Evolutionary conservation across 257 asterid species (phyloP), one percentile per base, ranked within the genome.

Genomic region (Vinca minor): DNA sequence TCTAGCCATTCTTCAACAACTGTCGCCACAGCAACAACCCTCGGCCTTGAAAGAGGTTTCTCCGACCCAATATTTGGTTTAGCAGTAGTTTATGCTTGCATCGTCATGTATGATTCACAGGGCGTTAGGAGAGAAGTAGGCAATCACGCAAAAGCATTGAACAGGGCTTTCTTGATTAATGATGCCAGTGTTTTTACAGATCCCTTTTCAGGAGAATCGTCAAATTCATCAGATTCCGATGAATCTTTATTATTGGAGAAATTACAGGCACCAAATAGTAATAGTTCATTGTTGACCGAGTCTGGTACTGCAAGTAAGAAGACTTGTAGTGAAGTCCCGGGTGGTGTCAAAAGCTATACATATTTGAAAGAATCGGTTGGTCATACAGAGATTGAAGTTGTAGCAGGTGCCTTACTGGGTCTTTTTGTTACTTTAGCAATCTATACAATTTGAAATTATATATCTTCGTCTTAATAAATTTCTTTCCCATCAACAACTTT

Each of bases 91-190:
- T 91, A 88, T 44, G 95, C 98, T 9, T 54, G 84, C 83, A 89
- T 91, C 55, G 64, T 80, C 70, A 91, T 88, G 96, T 86, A 86
- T 36, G 98, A 91, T 69, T 89, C 98, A 12, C 98, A 91, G 96
- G 98, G 96, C 66, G 98, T 88, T 20, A 72, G 98, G 75, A 82
- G 96, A 82, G 95, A 92, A 81, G 98, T 88, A 28, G 98, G 98
- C 29, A 74, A 57, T 73, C 98, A 88, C 28, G 96, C 96, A 15
- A 92, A 77, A 74, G 85, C 71, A 12, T 42, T 92, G 60, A 92
- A 92, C 67, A 83, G 64, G 74, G 79, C 75, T 57, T 25, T 86
- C 69, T 74, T 84, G 10, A 42, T 53, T 59, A 67, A 50, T 1
- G 86, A 72, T 59, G 62, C 72, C 29, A 56, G 64, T 60, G 82